These are phyloP conservation scores for Nakaseomyces delphensis DNA, from an alignment of 1,139 yeast species.

Conservation along the genomic window DNA sequence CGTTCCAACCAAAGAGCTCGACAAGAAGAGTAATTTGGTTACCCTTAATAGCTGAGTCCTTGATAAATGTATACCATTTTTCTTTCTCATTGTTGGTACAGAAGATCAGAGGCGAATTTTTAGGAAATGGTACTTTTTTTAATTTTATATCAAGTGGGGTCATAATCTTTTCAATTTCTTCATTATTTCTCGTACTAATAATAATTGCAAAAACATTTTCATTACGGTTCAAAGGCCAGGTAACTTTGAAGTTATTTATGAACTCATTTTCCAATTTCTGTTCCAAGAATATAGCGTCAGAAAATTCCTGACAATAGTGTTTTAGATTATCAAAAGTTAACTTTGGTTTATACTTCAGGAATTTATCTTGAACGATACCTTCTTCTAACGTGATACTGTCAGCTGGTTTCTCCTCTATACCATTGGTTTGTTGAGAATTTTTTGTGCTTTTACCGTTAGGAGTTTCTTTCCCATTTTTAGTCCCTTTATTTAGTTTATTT, in stretches of 20 bases:
- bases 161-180: constrained; percentile 31
- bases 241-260: constrained; percentile 42
- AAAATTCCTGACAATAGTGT: constrained; percentile 50
- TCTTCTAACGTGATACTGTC: constrained; percentile 21
- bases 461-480: background rate
- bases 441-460: background rate
- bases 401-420: background rate
- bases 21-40: constrained; percentile 39
- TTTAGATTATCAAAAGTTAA: constrained; percentile 42
- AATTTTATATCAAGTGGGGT: constrained; percentile 35
- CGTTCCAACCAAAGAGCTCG: constrained; percentile 51
- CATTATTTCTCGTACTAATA: constrained; percentile 34
- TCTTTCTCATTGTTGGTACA: constrained; percentile 31
- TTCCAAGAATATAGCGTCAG: constrained; percentile 54
- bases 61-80: constrained; percentile 43
- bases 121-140: constrained; percentile 36
- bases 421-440: background rate
- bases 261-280: constrained; percentile 42
- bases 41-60: constrained; percentile 32
- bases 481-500: background rate
- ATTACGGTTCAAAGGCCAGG: constrained; percentile 45
- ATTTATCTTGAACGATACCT: constrained; percentile 28
- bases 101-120: constrained; percentile 39
- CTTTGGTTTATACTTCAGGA: constrained; percentile 34
- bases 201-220: constrained; percentile 34